phyloP scores from a whole-genome alignment of 225 moss, liverwort and hornwort species.

The Pseudisothecium myosuroides region DNA sequence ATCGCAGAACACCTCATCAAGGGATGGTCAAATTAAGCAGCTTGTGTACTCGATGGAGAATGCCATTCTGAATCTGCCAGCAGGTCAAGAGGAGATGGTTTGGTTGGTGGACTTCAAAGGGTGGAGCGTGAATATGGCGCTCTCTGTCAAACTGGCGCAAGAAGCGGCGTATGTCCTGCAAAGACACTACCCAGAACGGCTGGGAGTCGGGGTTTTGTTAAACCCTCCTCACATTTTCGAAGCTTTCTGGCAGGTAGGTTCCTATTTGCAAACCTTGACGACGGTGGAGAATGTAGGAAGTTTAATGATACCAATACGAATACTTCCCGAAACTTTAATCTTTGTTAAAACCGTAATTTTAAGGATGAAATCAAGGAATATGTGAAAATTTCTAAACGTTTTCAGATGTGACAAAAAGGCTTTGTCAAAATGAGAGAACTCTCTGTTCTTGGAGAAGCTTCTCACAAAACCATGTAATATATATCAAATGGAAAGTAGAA shows the following conservation, averaged over 20 bases:
- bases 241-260: constrained; percentile 66
- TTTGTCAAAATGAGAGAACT: not conserved
- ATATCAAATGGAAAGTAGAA: not conserved
- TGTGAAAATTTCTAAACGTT: too few species aligned
- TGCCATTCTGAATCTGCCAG: constrained; percentile 53
- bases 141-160: constrained; percentile 46
- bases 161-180: constrained; percentile 71
- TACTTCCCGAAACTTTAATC: not conserved
- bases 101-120: constrained; percentile 93
- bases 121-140: constrained; percentile 53
- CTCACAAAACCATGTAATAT: not conserved
- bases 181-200: constrained; percentile 74
- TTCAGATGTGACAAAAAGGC: not conserved
- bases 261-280: not conserved
- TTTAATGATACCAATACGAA: not conserved
- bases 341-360: not conserved
- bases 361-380: not conserved
- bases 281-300: not conserved
- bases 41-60: constrained; percentile 82
- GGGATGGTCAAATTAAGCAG: constrained; percentile 63
- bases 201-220: constrained; percentile 47
- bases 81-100: constrained; percentile 79
- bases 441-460: not conserved
- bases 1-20: constrained; percentile 61
- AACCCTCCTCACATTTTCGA: constrained; percentile 85